Base-by-base conservation (phyloP, 179 eudicot genomes). In the Patellifolia procumbens region DNA sequence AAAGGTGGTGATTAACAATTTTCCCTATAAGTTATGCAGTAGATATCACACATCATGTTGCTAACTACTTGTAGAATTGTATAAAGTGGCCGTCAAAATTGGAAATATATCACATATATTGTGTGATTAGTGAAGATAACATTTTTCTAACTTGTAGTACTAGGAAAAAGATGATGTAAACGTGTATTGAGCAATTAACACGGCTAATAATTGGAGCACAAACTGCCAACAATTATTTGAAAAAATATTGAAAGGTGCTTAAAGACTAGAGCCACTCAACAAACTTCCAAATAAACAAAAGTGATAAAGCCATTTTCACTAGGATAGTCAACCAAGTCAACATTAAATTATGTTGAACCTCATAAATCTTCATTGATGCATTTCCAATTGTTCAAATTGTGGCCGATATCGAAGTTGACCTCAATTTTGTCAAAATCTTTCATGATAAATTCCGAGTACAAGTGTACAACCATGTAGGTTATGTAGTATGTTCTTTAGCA, bases 311-410 rank as follows among this genome's bases (percentile, higher is more conserved):
- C 45, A 22, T 34, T 37, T 39, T 28, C 70, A 42, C 46, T 6
- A 67, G 6, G 12, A 15, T 45, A 45, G 71, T 68, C 71, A 68
- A 68, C 51, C 49, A 68, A 68, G 71, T 45, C 55, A 68, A 68
- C 13, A 24, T 24, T 13, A 2, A 48, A 69, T 46, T 49, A 48
- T 48, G 72, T 43, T n/a, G 72, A 6, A 24, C 4, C 55, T 24
- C 34, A 24, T 10, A 68, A 45, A 68, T 0, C 16, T 39, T 26
- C 12, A 24, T 43, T 26, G 29, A n/a, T 67, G 10, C 35, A 39
- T 45, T 22, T n/a, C 45, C 5, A 15, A 24, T 43, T 69, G 12
- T 49, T 22, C 49, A 26, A 46, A 49, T 16, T 69, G 39, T 69
- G 43, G 59, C 16, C 16, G 59, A 69, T 28, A 49, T 48, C 49